Conservation (phyloP, 2,329 filamentous ascomycete genomes). For the Pseudogymnoascus sp. region DNA sequence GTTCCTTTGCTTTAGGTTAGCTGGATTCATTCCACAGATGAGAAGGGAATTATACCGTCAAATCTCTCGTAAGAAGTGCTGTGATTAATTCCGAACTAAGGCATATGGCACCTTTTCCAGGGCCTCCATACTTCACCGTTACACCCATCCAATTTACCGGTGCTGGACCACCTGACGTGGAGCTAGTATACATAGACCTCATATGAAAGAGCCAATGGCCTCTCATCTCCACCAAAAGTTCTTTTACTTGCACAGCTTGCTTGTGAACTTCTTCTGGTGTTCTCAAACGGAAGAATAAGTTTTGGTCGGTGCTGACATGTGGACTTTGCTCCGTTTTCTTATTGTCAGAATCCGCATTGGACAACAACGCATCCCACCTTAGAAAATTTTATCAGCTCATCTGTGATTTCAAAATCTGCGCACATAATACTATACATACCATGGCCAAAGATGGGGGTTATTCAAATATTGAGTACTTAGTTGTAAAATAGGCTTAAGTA, state of each 20-base stretch:
- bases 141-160: background rate
- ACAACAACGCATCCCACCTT: background rate
- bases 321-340: background rate
- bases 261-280: background rate
- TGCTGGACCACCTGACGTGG: background rate
- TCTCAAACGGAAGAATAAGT: background rate
- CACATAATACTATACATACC: background rate
- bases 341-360: background rate
- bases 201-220: background rate
- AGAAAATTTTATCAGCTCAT: background rate
- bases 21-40: background rate
- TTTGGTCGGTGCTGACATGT: too few species aligned
- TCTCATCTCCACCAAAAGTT: background rate
- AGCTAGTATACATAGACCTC: background rate
- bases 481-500: background rate
- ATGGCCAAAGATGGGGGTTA: background rate
- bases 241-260: background rate
- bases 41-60: background rate
- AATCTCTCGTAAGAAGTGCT: background rate
- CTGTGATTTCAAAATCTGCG: background rate
- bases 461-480: background rate
- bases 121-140: background rate
- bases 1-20: background rate
- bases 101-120: background rate
- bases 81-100: background rate